Conservation (phyloP, 2,329 filamentous ascomycete genomes). For the Neonectria magnoliae region DNA sequence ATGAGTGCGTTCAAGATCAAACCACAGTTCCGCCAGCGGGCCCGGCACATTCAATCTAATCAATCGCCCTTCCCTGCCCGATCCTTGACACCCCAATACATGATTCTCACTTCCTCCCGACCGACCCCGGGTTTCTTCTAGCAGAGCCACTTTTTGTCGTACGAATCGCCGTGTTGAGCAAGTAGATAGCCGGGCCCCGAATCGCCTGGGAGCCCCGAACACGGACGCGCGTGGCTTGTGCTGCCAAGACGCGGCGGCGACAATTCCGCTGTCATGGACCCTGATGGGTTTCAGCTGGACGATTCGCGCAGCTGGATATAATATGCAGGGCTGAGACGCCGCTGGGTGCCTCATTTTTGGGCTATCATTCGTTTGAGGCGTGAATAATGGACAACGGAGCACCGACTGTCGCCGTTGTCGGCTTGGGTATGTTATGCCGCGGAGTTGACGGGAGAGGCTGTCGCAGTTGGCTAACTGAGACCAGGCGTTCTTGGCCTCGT, state of each 20-base stretch:
- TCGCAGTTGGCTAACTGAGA: neutral
- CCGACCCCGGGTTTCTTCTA: neutral
- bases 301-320: neutral
- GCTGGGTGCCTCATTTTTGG: neutral
- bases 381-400: constrained; percentile 25
- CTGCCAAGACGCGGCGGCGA: constrained; percentile 11
- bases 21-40: constrained; percentile 27
- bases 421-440: constrained; percentile 35
- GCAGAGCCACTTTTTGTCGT: neutral
- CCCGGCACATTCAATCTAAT: constrained; percentile 31
- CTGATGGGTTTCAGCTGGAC: constrained; percentile 28
- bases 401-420: constrained; percentile 43
- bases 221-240: neutral
- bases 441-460: neutral
- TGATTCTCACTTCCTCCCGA: neutral
- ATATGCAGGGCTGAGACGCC: neutral
- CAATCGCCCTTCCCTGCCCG: constrained; percentile 23
- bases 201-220: constrained; percentile 6
- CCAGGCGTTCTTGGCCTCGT: constrained; percentile 50
- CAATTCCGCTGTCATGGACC: constrained; percentile 21
- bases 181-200: neutral
- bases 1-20: neutral
- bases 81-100: neutral
- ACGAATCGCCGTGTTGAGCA: neutral
- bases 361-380: neutral